Evolutionary conservation across 371 early-diverging fungal genomes (phyloP).

Genomic region (Apophysomyces elegans): DNA sequence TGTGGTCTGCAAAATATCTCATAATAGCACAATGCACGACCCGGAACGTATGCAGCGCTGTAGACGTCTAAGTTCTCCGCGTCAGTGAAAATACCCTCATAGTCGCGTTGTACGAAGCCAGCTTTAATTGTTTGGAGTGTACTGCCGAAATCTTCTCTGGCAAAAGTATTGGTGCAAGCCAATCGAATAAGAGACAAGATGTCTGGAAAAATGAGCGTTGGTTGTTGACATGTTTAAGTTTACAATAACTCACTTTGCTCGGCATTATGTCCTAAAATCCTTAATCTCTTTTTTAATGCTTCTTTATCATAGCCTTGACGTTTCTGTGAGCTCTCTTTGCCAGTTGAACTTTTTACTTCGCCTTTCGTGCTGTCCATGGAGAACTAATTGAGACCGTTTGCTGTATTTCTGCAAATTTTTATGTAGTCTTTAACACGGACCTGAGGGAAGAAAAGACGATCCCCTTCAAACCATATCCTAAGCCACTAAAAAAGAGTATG

Average conservation of each 20-base stretch:
- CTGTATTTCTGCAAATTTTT: no score
- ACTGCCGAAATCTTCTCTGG: constrained; percentile 60
- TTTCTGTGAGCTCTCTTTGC: constrained; percentile 9
- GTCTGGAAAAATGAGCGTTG: constrained; percentile 31
- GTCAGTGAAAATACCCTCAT: constrained; percentile 81
- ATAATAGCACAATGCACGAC: constrained; percentile 86
- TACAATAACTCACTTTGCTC: constrained; percentile 53
- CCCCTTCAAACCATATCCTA: no score
- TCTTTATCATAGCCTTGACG: constrained; percentile 31
- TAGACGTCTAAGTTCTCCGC: constrained; percentile 78
- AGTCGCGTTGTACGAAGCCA: constrained; percentile 82
- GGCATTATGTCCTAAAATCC: constrained; percentile 50
- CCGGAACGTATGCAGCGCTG: constrained; percentile 85
- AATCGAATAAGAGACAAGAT: constrained; percentile 71
- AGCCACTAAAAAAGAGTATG: no score
- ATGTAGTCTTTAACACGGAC: no score
- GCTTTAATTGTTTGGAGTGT: constrained; percentile 79
- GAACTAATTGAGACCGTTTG: background rate
- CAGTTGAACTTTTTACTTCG: background rate
- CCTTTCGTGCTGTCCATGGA: background rate
- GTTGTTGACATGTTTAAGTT: background rate
- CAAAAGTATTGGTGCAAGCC: constrained; percentile 66
- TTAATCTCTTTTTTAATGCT: constrained; percentile 39
- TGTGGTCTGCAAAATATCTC: constrained; percentile 68
- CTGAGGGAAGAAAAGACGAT: no score